These are phyloP conservation scores for Helianthus annuus DNA, from an alignment of 129 eudicot species.

Conservation along the genomic window DNA sequence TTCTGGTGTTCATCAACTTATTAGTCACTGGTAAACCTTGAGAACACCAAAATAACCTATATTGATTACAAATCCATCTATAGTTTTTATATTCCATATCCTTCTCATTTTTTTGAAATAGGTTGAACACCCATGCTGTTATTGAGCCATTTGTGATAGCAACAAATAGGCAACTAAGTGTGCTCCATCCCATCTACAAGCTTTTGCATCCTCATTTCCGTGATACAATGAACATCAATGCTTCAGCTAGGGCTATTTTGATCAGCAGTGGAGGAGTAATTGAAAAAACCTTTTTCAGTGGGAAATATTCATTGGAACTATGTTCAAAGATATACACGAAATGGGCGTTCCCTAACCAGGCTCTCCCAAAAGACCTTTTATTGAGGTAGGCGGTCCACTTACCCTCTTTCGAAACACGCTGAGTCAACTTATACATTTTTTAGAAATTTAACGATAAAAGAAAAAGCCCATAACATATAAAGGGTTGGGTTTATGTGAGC, in stretches of 20 bases:
- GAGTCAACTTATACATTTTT: no score
- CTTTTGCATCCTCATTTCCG: conserved; percentile 57
- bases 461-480: background rate
- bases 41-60: background rate
- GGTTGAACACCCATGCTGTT: conserved; percentile 37
- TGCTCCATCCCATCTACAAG: conserved; percentile 53
- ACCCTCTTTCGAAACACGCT: background rate
- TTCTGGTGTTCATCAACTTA: conserved; percentile 52
- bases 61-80: background rate
- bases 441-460: background rate
- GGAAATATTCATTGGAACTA: conserved; percentile 44
- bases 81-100: background rate
- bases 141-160: conserved; percentile 36
- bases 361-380: conserved; percentile 61
- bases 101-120: background rate
- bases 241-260: conserved; percentile 40
- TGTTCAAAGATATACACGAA: conserved; percentile 34
- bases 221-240: conserved; percentile 53
- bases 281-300: conserved; percentile 39
- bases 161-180: conserved; percentile 59
- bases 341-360: conserved; percentile 49
- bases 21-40: conserved; percentile 4
- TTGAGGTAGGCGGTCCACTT: conserved; percentile 33
- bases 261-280: conserved; percentile 46
- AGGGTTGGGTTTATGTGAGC: background rate